phyloP scores from a whole-genome alignment of 2,329 filamentous ascomycete genomes.

The Botrytis porri region DNA sequence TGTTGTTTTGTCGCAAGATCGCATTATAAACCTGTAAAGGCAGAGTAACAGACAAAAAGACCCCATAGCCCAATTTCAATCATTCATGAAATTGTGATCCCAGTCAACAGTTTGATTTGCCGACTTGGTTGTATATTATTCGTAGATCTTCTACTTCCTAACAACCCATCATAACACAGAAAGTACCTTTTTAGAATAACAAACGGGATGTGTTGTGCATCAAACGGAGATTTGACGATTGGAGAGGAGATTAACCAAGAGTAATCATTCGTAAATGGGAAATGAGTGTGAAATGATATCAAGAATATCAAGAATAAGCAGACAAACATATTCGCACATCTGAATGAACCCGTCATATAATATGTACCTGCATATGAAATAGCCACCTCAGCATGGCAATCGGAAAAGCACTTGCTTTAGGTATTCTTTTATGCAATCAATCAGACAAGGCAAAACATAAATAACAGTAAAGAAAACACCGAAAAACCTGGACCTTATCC shows the following conservation, averaged over 20 bases:
- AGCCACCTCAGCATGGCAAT: neutral
- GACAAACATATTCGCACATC: neutral
- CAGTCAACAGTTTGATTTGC: neutral
- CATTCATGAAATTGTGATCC: neutral
- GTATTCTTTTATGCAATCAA: neutral
- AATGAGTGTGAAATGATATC: neutral
- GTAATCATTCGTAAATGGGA: neutral
- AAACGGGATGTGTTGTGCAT: neutral
- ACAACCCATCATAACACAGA: neutral
- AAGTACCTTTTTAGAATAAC: neutral
- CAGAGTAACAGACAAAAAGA: neutral
- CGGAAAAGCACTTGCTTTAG: neutral
- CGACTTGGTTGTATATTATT: neutral
- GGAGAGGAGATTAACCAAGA: neutral
- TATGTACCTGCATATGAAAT: neutral
- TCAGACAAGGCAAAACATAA: neutral
- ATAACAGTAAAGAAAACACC: neutral
- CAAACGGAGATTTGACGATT: neutral
- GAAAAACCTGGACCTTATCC: neutral
- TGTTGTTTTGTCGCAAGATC: neutral
- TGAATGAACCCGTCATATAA: neutral
- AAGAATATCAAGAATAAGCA: neutral
- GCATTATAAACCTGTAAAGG: neutral
- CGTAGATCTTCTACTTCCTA: neutral
- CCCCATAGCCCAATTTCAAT: neutral